Evolutionary conservation across 371 early-diverging fungal species (phyloP).

Genomic region (Lichtheimia hyalospora): DNA sequence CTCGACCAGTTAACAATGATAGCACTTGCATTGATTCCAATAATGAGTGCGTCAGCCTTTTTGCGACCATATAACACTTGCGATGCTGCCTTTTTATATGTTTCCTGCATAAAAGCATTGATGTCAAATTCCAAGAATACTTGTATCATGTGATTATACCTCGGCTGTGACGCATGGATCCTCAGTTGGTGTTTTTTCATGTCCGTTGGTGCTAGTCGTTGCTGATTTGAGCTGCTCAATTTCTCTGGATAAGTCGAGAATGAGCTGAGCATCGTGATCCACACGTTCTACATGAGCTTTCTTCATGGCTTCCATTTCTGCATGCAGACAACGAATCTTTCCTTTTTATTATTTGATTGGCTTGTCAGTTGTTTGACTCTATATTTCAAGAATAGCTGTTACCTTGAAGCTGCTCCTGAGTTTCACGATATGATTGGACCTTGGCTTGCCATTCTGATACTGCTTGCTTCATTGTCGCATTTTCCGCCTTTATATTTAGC

Average conservation of each 20-base stretch:
- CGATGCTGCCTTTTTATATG: slow-evolving; percentile 7
- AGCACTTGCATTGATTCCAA: slow-evolving; percentile 4
- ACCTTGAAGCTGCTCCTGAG: slow-evolving; percentile 5
- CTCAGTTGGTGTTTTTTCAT: no score
- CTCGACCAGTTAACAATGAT: background rate
- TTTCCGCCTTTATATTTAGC: background rate
- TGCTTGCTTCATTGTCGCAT: background rate
- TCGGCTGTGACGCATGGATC: slow-evolving; percentile 2
- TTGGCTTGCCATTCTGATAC: slow-evolving; percentile 1
- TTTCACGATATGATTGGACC: background rate
- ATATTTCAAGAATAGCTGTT: background rate
- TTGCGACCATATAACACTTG: slow-evolving; percentile 3
- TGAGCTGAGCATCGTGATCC: background rate
- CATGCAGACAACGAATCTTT: background rate
- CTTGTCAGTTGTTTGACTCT: background rate
- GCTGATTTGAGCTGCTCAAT: slow-evolving; percentile 3
- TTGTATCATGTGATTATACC: background rate
- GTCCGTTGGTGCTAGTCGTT: background rate
- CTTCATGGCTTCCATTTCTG: slow-evolving; percentile 2
- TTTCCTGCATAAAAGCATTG: background rate
- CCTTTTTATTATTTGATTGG: background rate
- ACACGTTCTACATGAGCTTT: background rate
- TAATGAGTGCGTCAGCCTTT: background rate
- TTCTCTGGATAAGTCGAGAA: background rate
- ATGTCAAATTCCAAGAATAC: background rate